A percentile compares a stretch with the other conserved stretches of the same genome.
phyloP scores from a whole-genome alignment of 495 filamentous ascomycete genomes.

The Tuber magnatum region DNA sequence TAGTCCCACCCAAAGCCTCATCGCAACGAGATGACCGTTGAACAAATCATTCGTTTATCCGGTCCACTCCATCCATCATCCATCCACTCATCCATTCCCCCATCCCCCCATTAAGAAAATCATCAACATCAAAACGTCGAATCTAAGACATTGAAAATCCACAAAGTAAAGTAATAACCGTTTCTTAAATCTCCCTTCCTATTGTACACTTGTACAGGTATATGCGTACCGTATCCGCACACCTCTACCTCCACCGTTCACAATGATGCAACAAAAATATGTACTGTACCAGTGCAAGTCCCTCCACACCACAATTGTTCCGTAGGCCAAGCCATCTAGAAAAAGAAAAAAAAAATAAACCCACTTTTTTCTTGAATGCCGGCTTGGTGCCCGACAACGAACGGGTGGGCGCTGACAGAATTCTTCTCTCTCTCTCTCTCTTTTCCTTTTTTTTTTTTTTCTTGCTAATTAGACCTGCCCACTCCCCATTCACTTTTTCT shows the following conservation, averaged over 20 bases:
- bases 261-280: background rate
- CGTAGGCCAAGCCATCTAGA: background rate
- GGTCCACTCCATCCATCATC: background rate
- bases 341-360: background rate
- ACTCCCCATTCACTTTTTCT: background rate
- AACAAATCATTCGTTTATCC: constrained; percentile 5
- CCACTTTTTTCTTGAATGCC: background rate
- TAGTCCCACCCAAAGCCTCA: background rate
- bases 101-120: background rate
- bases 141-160: background rate
- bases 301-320: background rate
- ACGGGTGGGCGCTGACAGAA: background rate
- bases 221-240: background rate
- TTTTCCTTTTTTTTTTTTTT: background rate
- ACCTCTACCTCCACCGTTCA: background rate
- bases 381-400: background rate
- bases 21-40: constrained; percentile 5
- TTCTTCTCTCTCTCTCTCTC: background rate
- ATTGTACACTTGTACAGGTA: background rate
- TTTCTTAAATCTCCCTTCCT: background rate
- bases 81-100: background rate
- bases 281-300: background rate
- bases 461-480: background rate
- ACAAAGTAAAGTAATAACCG: background rate
- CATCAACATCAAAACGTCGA: background rate